These are phyloP conservation scores for Datura wrightii DNA, from an alignment of 257 asterid genomes.

Conservation along the genomic window DNA sequence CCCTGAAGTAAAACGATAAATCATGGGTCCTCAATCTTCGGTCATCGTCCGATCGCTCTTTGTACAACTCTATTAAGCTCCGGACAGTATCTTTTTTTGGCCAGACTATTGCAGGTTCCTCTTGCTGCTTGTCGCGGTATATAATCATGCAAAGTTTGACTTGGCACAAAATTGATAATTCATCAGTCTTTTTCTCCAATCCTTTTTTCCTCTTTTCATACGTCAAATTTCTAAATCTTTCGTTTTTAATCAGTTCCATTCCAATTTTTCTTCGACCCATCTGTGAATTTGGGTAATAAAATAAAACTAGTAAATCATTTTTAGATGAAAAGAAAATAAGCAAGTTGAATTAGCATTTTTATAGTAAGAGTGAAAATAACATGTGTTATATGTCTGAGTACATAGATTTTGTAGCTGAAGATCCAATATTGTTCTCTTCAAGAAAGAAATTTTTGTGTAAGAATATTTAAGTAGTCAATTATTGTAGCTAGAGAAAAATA, in stretches of 20 bases:
- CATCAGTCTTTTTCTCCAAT: neutral
- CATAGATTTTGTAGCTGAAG: too few relatives aligned
- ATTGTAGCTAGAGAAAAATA: too few relatives aligned
- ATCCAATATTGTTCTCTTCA: too few relatives aligned
- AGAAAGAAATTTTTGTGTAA: too few relatives aligned
- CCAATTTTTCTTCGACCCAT: neutral
- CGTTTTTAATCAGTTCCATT: neutral
- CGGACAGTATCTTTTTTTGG: neutral
- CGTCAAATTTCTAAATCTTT: neutral
- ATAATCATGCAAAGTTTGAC: neutral
- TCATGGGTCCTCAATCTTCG: neutral
- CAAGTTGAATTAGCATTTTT: neutral
- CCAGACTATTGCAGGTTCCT: neutral
- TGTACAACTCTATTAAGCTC: neutral
- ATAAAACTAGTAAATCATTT: neutral
- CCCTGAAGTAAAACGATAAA: slow-evolving; percentile 13
- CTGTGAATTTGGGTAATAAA: neutral
- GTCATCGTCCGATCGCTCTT: neutral
- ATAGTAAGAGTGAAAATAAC: neutral
- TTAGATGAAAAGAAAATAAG: neutral
- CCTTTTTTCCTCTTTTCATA: slow-evolving; percentile 7
- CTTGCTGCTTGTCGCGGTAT: neutral
- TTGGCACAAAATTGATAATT: slow-evolving; percentile 3
- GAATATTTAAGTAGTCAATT: too few relatives aligned
- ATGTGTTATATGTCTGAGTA: too few relatives aligned